These are phyloP conservation scores for Aspergillus fumigatiaffinis DNA, from an alignment of 2,329 filamentous ascomycete genomes.

Conservation along the genomic window DNA sequence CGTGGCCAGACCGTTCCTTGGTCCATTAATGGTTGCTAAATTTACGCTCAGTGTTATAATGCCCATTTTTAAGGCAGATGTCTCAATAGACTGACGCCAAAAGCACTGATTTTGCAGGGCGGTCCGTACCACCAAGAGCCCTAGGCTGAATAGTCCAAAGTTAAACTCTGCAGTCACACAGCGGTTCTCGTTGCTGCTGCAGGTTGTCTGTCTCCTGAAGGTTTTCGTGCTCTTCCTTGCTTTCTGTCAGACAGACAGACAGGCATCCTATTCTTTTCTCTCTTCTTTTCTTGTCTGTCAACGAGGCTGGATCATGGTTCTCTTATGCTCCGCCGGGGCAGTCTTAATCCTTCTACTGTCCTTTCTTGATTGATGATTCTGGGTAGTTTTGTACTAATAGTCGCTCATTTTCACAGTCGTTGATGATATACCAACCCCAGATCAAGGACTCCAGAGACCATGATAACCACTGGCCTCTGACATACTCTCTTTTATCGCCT, in stretches of 20 bases:
- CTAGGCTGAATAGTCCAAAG: background rate
- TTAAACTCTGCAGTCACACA: background rate
- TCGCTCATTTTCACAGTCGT: background rate
- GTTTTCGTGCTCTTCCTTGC: background rate
- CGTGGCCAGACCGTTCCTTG: background rate
- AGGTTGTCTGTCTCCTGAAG: background rate
- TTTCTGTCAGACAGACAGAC: background rate
- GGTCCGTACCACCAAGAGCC: background rate
- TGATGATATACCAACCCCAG: background rate
- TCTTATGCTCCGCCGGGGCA: background rate
- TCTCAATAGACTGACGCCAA: background rate
- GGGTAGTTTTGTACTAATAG: background rate
- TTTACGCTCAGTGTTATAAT: background rate
- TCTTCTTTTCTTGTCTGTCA: background rate
- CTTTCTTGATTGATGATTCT: background rate
- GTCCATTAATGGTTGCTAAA: background rate
- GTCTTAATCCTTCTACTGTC: background rate
- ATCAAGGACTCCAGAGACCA: background rate
- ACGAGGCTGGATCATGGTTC: background rate
- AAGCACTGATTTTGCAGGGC: background rate
- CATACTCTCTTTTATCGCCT: background rate
- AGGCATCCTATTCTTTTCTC: background rate
- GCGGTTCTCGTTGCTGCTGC: background rate
- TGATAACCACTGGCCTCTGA: background rate
- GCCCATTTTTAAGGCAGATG: background rate